Conservation (phyloP, 2,329 filamentous ascomycete genomes). For the Hypoxylon sp. region DNA sequence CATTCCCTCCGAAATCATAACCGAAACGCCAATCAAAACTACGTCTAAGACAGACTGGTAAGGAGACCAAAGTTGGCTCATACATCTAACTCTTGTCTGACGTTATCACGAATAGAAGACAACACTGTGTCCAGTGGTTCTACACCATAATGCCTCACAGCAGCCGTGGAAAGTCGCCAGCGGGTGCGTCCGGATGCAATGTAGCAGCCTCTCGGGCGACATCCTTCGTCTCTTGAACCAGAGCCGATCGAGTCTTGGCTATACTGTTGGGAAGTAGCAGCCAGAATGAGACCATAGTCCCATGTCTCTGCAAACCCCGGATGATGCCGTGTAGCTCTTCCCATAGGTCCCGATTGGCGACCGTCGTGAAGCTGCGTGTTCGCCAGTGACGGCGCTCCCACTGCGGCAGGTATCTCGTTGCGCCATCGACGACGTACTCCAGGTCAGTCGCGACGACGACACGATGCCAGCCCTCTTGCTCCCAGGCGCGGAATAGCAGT, state of each 20-base stretch:
- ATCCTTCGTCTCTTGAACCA: slow-evolving; percentile 47
- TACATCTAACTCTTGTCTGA: neutral
- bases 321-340: slow-evolving; percentile 55
- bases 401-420: slow-evolving; percentile 57
- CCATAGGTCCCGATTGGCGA: slow-evolving; percentile 63
- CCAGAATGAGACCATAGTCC: slow-evolving; percentile 53
- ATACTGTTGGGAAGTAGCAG: slow-evolving; percentile 38
- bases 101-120: too few relatives aligned
- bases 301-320: slow-evolving; percentile 38
- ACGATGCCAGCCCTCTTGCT: slow-evolving; percentile 57
- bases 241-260: slow-evolving; percentile 37
- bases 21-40: too few relatives aligned
- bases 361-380: slow-evolving; percentile 39
- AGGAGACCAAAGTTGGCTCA: neutral
- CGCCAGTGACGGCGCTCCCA: slow-evolving; percentile 61
- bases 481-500: slow-evolving; percentile 60
- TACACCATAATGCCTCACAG: slow-evolving; percentile 48
- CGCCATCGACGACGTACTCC: slow-evolving; percentile 61
- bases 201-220: slow-evolving; percentile 45
- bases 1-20: too few relatives aligned
- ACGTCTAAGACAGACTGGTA: neutral
- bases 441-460: slow-evolving; percentile 66
- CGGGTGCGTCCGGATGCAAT: slow-evolving; percentile 30
- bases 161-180: slow-evolving; percentile 48
- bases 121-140: neutral